phyloP scores from a whole-genome alignment of 179 eudicot species.

The Gypsophila paniculata region DNA sequence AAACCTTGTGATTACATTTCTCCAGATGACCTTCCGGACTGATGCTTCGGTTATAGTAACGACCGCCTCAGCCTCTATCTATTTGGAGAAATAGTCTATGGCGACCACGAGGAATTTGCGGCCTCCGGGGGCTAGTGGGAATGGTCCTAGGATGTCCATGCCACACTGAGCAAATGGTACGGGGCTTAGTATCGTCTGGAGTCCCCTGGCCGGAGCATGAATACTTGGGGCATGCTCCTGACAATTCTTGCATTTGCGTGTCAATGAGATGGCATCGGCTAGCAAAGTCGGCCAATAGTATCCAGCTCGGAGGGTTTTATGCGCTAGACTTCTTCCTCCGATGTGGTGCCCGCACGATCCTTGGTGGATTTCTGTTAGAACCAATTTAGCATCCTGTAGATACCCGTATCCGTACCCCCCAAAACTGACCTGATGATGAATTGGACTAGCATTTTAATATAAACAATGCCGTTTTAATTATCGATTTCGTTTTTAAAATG shows the following conservation, averaged over 20 bases:
- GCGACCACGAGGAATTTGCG: not conserved
- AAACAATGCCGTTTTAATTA: no score
- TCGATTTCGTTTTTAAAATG: no score
- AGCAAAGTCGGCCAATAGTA: not conserved
- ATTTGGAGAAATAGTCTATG: not conserved
- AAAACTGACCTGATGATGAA: no score
- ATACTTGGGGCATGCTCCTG: not conserved
- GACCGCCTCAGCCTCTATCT: slow-evolving; percentile 4
- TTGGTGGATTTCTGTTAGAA: not conserved
- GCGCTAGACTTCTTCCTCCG: not conserved
- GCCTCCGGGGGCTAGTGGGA: not conserved
- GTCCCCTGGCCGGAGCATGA: not conserved
- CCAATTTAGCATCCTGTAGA: no score
- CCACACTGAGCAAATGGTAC: slow-evolving; percentile 16
- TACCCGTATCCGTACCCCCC: no score
- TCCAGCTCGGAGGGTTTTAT: not conserved
- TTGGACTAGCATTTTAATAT: no score
- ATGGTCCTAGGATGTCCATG: not conserved
- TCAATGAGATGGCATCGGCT: not conserved
- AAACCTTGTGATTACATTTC: not conserved
- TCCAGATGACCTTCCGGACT: not conserved
- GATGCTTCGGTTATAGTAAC: not conserved
- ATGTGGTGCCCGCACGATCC: not conserved
- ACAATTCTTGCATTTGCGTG: not conserved
- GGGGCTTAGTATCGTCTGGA: not conserved